A percentile compares a stretch with the other conserved stretches of the same genome.
phyloP scores from a whole-genome alignment of 495 filamentous ascomycete genomes.

The Talaromyces thailandensis region DNA sequence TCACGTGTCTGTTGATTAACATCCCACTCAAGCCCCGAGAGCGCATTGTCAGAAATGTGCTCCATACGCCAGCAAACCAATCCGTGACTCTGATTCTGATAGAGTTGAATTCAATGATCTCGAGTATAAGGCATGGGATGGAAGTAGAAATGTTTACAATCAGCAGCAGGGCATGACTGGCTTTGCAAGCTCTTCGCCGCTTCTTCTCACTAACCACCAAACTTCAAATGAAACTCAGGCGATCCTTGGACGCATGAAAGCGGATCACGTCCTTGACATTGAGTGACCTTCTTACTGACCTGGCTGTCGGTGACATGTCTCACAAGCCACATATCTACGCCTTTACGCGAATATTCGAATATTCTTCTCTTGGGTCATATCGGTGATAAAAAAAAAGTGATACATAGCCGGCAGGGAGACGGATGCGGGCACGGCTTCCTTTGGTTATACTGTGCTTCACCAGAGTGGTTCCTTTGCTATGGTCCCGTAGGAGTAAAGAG shows the following conservation, averaged over 20 bases:
- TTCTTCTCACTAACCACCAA: conserved; percentile 1
- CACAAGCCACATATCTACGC: conserved; percentile 7
- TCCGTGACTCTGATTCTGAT: not conserved
- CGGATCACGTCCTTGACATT: conserved; percentile 8
- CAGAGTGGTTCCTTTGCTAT: conserved; percentile 12
- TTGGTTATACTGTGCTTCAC: conserved; percentile 14
- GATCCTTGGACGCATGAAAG: not conserved
- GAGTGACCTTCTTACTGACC: conserved; percentile 11
- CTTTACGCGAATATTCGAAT: conserved; percentile 8
- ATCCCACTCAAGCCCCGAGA: not conserved
- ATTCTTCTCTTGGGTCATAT: conserved; percentile 11
- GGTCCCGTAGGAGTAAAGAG: conserved; percentile 13
- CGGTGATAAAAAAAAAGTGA: not conserved
- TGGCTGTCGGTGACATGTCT: conserved; percentile 13
- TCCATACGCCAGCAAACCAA: not conserved
- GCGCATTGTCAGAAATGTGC: not conserved
- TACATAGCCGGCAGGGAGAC: not conserved
- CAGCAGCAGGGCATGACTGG: conserved; percentile 3
- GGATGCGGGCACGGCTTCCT: conserved; percentile 10
- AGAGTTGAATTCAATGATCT: not conserved
- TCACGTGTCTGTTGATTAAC: not conserved
- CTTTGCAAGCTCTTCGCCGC: conserved; percentile 2
- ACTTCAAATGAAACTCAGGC: not conserved
- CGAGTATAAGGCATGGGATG: not conserved
- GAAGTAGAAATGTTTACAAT: not conserved